Base-by-base conservation (phyloP, 2,329 filamentous ascomycete species). In the Cercospora berteroae region DNA sequence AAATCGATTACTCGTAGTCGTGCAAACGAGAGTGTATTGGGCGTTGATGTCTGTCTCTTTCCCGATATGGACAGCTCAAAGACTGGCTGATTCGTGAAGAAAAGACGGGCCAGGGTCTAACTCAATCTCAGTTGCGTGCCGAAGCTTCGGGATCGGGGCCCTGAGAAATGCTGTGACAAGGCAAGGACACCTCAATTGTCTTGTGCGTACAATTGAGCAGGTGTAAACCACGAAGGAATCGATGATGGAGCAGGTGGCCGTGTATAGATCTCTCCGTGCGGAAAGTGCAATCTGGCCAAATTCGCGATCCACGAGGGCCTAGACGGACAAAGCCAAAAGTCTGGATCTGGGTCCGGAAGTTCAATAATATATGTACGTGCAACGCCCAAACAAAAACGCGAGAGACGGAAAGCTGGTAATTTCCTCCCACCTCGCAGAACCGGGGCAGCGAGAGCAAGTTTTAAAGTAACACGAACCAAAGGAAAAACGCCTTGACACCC, bases 61-160 rank as follows among this genome's bases (percentile, higher is more conserved):
- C 60, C 42, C 60, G 60, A 62, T 62, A 33, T n/a, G 60, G 60
- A 62, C 60, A 52, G 60, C 60, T 31, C 5, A 18, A 58, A 23
- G 55, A 9, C 27, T 58, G 9, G 18, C 16, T 58, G 55, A 36
- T 33, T 58, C 55, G 55, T 36, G 27, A 58, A 10, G 8, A n/a
- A 23, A 31, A 23, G 29, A 7, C 8, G 55, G 27, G 9, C n/a
- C 55, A 58, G 55, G 55, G 55, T 58, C 55, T 29, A 58, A 58
- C 55, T 58, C 55, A 58, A 58, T 58, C 55, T 58, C 55, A 58
- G n/a, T 23, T 9, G 27, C 9, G n/a, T 27, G 13, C 23, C 55
- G 18, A 23, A 18, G 29, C 55, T 58, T 58, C 29, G 55, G 55
- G 55, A 10, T 29, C 29, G 55, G 23, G 10, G 13, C 3, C 6